A percentile compares a stretch with the other conserved stretches of the same genome.
Conservation (phyloP, 140 eudicot genomes). For the Cichorium intybus region DNA sequence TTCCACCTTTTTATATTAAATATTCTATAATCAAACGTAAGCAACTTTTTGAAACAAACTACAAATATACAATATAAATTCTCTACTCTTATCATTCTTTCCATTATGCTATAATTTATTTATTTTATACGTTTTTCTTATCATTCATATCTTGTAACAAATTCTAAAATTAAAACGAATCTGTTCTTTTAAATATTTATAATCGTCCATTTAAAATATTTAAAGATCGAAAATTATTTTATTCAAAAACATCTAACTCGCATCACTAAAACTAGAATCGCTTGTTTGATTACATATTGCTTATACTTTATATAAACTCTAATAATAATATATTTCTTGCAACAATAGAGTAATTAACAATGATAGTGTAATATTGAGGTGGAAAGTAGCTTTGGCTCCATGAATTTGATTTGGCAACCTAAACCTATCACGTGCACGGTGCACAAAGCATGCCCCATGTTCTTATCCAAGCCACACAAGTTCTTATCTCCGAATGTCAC, state of each 20-base stretch:
- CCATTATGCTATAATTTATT: no score
- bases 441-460: conserved; percentile 18
- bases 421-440: conserved; percentile 31
- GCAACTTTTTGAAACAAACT: background rate
- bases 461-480: conserved; percentile 35
- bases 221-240: background rate
- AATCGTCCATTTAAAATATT: background rate
- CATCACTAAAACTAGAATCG: background rate
- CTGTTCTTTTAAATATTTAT: background rate
- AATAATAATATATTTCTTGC: background rate
- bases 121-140: no score
- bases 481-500: conserved; percentile 22
- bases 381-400: conserved; percentile 19
- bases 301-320: background rate
- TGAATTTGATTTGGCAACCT: conserved; percentile 5
- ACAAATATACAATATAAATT: background rate
- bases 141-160: no score
- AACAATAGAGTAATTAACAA: background rate
- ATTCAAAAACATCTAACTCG: background rate
- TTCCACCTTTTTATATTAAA: background rate
- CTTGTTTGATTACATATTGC: background rate
- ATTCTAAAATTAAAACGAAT: no score
- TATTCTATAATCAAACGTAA: background rate
- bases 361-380: conserved; percentile 13
- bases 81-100: background rate